These are phyloP conservation scores for Cercospora nicotianae DNA, from an alignment of 2,329 filamentous ascomycete species.

Conservation along the genomic window DNA sequence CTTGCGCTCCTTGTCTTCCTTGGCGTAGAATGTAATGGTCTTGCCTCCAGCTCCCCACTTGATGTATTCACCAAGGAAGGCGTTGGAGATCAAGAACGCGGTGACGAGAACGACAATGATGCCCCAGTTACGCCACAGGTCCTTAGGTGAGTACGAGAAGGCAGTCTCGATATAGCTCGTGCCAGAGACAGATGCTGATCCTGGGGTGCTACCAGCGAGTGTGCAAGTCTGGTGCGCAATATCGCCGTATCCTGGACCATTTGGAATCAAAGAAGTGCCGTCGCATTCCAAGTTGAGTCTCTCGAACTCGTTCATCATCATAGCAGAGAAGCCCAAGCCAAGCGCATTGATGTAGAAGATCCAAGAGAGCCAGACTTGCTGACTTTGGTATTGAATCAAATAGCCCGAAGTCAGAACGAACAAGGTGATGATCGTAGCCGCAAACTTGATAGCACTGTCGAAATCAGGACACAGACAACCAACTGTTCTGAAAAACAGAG, in stretches of 20 bases:
- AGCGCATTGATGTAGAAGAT: constrained; percentile 74
- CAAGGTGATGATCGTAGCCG: constrained; percentile 75
- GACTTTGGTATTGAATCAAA: constrained; percentile 73
- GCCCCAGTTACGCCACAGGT: constrained; percentile 81
- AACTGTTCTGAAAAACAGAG: constrained; percentile 73
- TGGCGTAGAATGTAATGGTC: constrained; percentile 72
- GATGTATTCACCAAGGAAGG: constrained; percentile 74
- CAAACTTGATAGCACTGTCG: constrained; percentile 79
- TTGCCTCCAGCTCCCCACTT: constrained; percentile 80
- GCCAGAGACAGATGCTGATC: constrained; percentile 64
- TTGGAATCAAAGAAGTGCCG: constrained; percentile 67
- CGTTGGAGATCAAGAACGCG: constrained; percentile 73
- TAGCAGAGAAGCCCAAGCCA: constrained; percentile 69
- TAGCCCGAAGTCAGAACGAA: constrained; percentile 81
- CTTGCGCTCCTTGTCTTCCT: constrained; percentile 66
- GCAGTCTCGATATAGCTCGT: constrained; percentile 66
- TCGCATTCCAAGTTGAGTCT: constrained; percentile 68
- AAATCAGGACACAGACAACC: constrained; percentile 77
- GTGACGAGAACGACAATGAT: constrained; percentile 76
- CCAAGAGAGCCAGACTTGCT: constrained; percentile 77
- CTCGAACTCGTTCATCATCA: constrained; percentile 88
- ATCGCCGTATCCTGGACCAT: constrained; percentile 67
- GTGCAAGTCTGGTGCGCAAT: constrained; percentile 80
- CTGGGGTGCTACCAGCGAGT: constrained; percentile 67
- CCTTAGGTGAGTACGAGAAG: constrained; percentile 65